A percentile compares a stretch with the other conserved stretches of the same genome.
Conservation (phyloP, 2,329 filamentous ascomycete species). For the Tetracladium maxilliforme region DNA sequence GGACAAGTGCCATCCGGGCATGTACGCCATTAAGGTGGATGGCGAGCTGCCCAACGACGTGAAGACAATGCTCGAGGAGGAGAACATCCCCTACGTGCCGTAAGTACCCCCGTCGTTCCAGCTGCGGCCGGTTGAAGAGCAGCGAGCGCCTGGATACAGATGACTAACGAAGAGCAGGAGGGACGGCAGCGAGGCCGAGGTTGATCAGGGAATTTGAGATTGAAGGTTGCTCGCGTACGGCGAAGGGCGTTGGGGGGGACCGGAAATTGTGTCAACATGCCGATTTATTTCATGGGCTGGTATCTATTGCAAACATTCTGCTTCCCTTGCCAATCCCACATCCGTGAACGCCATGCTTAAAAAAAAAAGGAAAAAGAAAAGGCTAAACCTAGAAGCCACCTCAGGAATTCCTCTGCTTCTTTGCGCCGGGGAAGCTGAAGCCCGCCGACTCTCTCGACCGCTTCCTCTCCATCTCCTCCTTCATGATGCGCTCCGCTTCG, state of each 20-base stretch:
- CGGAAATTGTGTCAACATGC: too few relatives aligned
- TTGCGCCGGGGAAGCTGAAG: conserved; percentile 18
- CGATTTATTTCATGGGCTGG: too few relatives aligned
- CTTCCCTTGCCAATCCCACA: too few relatives aligned
- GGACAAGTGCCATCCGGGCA: conserved; percentile 73
- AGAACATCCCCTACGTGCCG: conserved; percentile 51
- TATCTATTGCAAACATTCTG: too few relatives aligned
- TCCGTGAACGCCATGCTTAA: too few relatives aligned
- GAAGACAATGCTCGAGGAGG: conserved; percentile 44
- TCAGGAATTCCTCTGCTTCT: conserved; percentile 18
- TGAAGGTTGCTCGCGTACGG: too few relatives aligned
- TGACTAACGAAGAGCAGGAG: conserved; percentile 32
- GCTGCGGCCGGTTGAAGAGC: background rate
- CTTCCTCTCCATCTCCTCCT: conserved; percentile 64
- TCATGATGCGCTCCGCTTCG: conserved; percentile 81
- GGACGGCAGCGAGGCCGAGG: conserved; percentile 35
- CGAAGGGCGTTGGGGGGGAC: too few relatives aligned
- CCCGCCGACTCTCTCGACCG: conserved; percentile 33
- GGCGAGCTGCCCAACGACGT: conserved; percentile 59
- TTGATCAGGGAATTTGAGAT: too few relatives aligned
- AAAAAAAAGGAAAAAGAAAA: too few relatives aligned
- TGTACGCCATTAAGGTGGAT: conserved; percentile 91
- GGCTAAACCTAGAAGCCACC: too few relatives aligned
- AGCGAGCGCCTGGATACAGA: conserved; percentile 8
- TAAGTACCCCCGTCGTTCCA: conserved; percentile 25